Percentiles rank a stretch among this genome's conserved stretches.
These are phyloP conservation scores for Monosporozyma unispora DNA, from an alignment of 805 yeast genomes.

Conservation along the genomic window DNA sequence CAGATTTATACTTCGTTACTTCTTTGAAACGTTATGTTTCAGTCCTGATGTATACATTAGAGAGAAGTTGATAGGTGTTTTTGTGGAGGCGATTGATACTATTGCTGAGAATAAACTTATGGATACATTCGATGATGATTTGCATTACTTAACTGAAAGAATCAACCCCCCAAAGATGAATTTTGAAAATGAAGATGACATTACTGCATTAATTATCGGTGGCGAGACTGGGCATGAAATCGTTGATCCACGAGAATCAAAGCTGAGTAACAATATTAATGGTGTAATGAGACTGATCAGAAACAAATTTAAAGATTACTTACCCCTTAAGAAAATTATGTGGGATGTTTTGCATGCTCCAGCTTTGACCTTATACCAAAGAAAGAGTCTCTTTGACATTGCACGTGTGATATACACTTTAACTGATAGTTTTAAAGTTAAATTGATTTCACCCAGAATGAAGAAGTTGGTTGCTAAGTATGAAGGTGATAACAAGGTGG, in stretches of 20 bases:
- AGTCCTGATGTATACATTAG: conserved; percentile 49
- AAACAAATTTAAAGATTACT: conserved; percentile 31
- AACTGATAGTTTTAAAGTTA: conserved; percentile 50
- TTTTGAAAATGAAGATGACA: conserved; percentile 14
- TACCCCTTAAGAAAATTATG: conserved; percentile 47
- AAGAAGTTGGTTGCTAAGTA: conserved; percentile 55
- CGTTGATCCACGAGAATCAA: conserved; percentile 17
- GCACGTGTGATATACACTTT: conserved; percentile 59
- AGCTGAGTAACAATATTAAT: conserved; percentile 19
- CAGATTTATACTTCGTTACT: conserved; percentile 47
- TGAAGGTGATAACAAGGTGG: conserved; percentile 44
- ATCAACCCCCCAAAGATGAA: conserved; percentile 18
- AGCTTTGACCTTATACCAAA: conserved; percentile 47
- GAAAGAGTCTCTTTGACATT: conserved; percentile 54
- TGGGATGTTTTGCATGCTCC: conserved; percentile 68
- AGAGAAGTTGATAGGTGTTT: conserved; percentile 37
- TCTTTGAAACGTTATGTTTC: conserved; percentile 46
- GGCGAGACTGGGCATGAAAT: conserved; percentile 7
- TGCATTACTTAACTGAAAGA: conserved; percentile 30
- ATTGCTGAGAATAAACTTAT: conserved; percentile 60
- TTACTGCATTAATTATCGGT: conserved; percentile 7
- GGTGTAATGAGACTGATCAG: conserved; percentile 22
- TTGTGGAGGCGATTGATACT: conserved; percentile 48
- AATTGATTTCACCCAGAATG: conserved; percentile 56
- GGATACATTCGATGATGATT: conserved; percentile 57